Conservation (phyloP, 1,284 basidiomycete species). For the Ceratobasidium sp. region DNA sequence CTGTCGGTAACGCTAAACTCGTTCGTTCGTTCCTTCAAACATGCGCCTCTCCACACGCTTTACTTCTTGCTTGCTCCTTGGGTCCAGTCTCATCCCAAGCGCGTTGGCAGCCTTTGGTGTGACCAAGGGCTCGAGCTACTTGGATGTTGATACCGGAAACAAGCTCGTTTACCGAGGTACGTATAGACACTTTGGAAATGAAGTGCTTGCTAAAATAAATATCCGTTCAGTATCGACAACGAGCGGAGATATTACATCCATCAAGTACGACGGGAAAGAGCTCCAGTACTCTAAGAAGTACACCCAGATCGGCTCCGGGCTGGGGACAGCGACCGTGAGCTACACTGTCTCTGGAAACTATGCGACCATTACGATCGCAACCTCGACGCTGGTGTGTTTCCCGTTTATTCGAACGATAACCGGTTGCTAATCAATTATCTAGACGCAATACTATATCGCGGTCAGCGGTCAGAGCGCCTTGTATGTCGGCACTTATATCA, state of each 20-base stretch:
- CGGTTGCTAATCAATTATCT: neutral
- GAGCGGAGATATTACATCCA: constrained; percentile 38
- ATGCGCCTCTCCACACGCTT: neutral
- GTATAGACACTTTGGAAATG: neutral
- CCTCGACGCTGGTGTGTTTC: constrained; percentile 26
- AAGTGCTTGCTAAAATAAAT: neutral
- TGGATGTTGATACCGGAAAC: constrained; percentile 35
- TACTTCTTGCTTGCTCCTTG: constrained; percentile 8
- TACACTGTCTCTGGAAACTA: constrained; percentile 35
- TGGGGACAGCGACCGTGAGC: constrained; percentile 35
- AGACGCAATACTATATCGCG: constrained; percentile 40
- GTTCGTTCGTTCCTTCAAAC: neutral
- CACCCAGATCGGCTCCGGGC: constrained; percentile 36
- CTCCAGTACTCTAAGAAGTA: constrained; percentile 34
- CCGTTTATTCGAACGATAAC: neutral
- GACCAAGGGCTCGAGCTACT: constrained; percentile 18
- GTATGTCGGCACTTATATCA: constrained; percentile 38
- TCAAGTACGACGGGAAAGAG: constrained; percentile 34
- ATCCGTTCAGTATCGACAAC: constrained; percentile 6
- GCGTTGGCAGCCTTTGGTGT: constrained; percentile 38
- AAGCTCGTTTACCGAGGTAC: constrained; percentile 36
- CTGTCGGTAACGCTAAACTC: too few species aligned
- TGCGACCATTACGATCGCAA: constrained; percentile 28
- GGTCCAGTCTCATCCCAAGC: neutral
- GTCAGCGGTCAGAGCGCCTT: constrained; percentile 34